Base-by-base conservation (phyloP, 1,284 basidiomycete genomes). In the Psilocybe mexicana region DNA sequence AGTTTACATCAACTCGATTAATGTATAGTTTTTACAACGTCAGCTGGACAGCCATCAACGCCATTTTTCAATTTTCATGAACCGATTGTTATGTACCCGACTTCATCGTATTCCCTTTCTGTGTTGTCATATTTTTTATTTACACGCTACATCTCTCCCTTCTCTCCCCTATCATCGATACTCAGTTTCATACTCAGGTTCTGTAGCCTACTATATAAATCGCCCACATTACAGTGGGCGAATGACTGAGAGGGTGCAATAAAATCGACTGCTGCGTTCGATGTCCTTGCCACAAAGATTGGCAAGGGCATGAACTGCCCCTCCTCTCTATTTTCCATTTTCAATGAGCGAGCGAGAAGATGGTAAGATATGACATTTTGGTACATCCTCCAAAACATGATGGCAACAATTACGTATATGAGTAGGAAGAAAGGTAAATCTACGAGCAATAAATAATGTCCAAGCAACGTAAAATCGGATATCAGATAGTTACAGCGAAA, bases 271-370 rank as follows among this genome's bases (percentile, higher is more conserved):
- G 59, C 53, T 49, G 60, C 55, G 60, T 52, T 47, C 57, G 49
- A 53, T 58, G 61, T 40, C 53, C 58, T 57, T 52, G 59, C 62
- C 59, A 42, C 45, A 56, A 58, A 61, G 33, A 56, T 51, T 58
- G 61, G 59, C 56, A 52, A 54, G 59, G 57, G 55, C 54, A 58
- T 61, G 59, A 23, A 55, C 33, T 59, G 43, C 57, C 59, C 59
- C 56, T 73, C 73, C 43, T 63, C 67, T 40, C 53, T 69, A 67
- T 60, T 67, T 47, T 67, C 23, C 14, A 14, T 4, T 40, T 33
- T 33, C 30, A 33, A 8, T 49, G 50, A 14, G 14, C 7, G 3
- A 28, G 23, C 8, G 18, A 18, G 18, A 18, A 18, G 18, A 18
- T 18, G 18, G 18, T 18, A 18, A 18, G 18, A 18, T 18, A 18